Base-by-base conservation (phyloP, 192 early-diverging fungal species). In the Gigaspora rosea region DNA sequence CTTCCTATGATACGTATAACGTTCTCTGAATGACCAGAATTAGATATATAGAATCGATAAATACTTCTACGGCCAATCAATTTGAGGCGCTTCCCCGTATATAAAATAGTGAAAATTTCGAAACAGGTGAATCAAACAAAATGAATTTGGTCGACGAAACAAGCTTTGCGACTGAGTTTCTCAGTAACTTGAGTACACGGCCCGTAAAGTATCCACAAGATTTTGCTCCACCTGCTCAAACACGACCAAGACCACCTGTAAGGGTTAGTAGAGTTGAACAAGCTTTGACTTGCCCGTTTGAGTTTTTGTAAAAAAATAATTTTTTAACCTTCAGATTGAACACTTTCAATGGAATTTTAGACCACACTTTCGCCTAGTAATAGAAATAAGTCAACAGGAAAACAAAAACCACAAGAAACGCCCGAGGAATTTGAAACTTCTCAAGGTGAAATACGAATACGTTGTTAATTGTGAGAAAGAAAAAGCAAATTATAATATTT, bases 61-160 rank as follows among this genome's bases (percentile, higher is more conserved):
- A n/a, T n/a, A n/a, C n/a, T n/a, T 27, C 27, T 27, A 27, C 27
- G 27, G 27, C 41, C 41, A 41, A 41, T 41, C 41, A 41, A 41
- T 41, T 41, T 41, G 41, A 41, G 7, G 41, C 41, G 5, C 5
- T 41, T 41, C 36, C 36, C 36, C 36, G 7, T 41, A 41, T 41
- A 41, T 41, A 41, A 41, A 41, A 41, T 41, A 41, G 41, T 41
- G 27, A 27, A 41, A 41, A 41, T 41, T 41, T 41, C 41, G 41
- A 41, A 41, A 41, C 41, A 41, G 41, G 7, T 6, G 7, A 41
- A 7, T 41, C 41, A 7, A 41, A 41, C 41, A 66, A 18, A 6
- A 76, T 76, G 75, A 76, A 16, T 67, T 57, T 67, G 22, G 64
- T 47, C 13, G 75, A 76, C 4, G 63, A 76, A 47, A 76, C 64